Conservation (phyloP, 2,329 filamentous ascomycete genomes). For the Raffaelea ambrosiae region DNA sequence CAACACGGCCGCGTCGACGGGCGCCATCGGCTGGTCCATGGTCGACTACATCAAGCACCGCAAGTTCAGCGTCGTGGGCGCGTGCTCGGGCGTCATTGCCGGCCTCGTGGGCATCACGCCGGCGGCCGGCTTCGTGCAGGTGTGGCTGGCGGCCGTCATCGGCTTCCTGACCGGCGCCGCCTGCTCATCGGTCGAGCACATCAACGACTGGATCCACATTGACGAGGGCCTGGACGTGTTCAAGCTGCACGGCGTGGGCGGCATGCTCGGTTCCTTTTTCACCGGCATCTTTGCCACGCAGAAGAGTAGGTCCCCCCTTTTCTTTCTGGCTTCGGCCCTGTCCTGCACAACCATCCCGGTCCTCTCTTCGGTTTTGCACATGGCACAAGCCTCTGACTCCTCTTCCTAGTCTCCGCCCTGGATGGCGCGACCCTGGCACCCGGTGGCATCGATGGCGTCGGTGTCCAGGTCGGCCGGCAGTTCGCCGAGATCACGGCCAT, state of each 20-base stretch:
- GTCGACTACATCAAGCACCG: constrained; percentile 39
- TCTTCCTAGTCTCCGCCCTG: constrained; percentile 37
- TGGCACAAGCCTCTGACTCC: no score
- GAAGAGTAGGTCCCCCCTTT: constrained; percentile 10
- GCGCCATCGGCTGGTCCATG: constrained; percentile 43
- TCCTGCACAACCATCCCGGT: no score
- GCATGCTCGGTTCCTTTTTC: constrained; percentile 46
- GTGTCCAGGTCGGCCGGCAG: constrained; percentile 47
- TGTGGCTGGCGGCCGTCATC: constrained; percentile 41
- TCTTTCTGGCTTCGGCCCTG: no score
- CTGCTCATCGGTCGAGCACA: constrained; percentile 36
- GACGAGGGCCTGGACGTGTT: constrained; percentile 54
- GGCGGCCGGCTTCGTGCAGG: constrained; percentile 44
- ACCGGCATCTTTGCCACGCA: constrained; percentile 48
- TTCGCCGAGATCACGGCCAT: constrained; percentile 48
- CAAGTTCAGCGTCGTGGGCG: constrained; percentile 42
- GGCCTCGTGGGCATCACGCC: constrained; percentile 52
- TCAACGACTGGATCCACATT: constrained; percentile 43
- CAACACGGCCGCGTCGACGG: constrained; percentile 47
- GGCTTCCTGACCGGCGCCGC: constrained; percentile 40
- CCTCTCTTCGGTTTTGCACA: no score
- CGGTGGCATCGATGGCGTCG: constrained; percentile 40
- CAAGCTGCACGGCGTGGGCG: constrained; percentile 51
- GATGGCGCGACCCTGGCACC: constrained; percentile 38
- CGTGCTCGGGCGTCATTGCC: constrained; percentile 45